Evolutionary conservation across 305 asterid species (phyloP).

Genomic region (Fraxinus sp.): DNA sequence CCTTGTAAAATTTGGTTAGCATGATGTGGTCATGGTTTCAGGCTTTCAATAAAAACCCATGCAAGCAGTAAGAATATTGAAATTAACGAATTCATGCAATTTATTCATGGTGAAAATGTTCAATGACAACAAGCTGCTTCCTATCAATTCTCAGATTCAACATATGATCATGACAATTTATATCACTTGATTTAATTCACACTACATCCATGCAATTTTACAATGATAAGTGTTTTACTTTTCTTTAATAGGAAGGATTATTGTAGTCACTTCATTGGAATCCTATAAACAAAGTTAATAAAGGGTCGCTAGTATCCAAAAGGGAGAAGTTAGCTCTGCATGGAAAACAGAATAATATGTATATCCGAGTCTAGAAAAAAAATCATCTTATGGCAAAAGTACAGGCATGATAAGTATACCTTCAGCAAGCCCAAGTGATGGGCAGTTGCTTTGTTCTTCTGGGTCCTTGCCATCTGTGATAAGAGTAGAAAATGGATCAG

Average conservation of each 20-base stretch:
- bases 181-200: not conserved
- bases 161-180: not conserved
- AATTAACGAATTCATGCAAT: not conserved
- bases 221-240: not conserved
- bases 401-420: conserved; percentile 39
- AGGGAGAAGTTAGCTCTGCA: not conserved
- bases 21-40: not conserved
- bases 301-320: not conserved
- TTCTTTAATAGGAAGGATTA: conserved; percentile 8
- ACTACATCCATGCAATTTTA: not conserved
- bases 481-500: conserved; percentile 21
- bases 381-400: not conserved
- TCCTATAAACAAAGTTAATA: not conserved
- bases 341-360: not conserved
- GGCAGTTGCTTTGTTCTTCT: conserved; percentile 96
- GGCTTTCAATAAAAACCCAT: not conserved
- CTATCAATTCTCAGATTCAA: not conserved
- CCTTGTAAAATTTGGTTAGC: not conserved
- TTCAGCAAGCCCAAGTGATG: conserved; percentile 93
- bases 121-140: not conserved
- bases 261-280: conserved; percentile 2
- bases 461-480: conserved; percentile 91
- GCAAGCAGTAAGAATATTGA: not conserved
- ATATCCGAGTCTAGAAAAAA: not conserved
- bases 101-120: not conserved